Conservation (phyloP, 2,329 filamentous ascomycete genomes). For the Aureobasidium sp. region DNA sequence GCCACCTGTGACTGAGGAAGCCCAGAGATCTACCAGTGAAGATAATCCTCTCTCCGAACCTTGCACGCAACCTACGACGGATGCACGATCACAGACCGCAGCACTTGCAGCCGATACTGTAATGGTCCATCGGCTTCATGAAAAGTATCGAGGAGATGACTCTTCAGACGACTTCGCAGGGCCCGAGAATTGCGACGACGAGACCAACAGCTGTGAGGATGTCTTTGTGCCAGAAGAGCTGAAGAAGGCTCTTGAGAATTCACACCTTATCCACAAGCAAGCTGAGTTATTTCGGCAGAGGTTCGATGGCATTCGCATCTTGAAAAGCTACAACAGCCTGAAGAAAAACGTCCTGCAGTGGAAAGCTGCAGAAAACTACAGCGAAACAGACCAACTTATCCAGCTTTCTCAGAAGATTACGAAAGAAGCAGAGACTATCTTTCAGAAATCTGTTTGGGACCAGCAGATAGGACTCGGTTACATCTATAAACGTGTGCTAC, state of each 20-base stretch:
- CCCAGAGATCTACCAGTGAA: not conserved
- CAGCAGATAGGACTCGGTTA: not conserved
- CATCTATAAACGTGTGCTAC: not conserved
- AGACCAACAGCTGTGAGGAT: not conserved
- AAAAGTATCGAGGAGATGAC: not conserved
- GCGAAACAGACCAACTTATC: not conserved
- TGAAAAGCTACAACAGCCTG: not conserved
- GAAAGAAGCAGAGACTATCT: not conserved
- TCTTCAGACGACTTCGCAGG: not conserved
- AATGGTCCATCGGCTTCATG: not conserved
- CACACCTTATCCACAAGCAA: not conserved
- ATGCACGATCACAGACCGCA: not conserved
- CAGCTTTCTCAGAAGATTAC: not conserved
- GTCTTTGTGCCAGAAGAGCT: not conserved
- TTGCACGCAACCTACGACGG: not conserved
- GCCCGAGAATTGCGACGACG: not conserved
- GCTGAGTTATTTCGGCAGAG: not conserved
- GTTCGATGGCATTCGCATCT: not conserved
- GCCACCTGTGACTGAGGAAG: not conserved
- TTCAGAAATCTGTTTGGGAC: not conserved
- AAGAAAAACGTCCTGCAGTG: not conserved
- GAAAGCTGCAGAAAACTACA: not conserved
- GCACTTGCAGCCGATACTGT: not conserved
- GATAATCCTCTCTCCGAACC: not conserved
- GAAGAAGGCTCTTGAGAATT: not conserved